phyloP scores from a whole-genome alignment of 345 rosid species.

The Litchi chinensis region DNA sequence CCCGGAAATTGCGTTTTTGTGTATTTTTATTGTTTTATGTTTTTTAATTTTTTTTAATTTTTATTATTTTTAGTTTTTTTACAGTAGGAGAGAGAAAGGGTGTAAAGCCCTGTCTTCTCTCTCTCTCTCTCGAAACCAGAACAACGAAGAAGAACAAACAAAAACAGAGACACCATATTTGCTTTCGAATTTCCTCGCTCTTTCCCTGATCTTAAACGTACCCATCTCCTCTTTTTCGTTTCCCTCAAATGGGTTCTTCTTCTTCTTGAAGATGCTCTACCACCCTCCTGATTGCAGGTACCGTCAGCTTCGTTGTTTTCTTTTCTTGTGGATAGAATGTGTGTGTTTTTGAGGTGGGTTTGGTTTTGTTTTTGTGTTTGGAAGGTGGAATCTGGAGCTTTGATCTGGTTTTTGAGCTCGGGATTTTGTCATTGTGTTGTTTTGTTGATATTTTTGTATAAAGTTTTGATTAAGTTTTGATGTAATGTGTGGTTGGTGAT shows the following conservation, averaged over 20 bases:
- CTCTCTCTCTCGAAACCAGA: conserved; percentile 14
- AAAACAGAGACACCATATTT: background rate
- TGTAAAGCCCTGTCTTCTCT: conserved; percentile 40
- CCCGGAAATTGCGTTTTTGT: conserved; percentile 51
- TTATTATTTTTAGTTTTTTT: background rate
- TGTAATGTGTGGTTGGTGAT: too few relatives aligned
- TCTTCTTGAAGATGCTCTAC: conserved; percentile 21
- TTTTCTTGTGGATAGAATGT: background rate
- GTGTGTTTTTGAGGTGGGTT: conserved; percentile 20
- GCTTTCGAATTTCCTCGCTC: conserved; percentile 17
- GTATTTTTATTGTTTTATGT: conserved; percentile 44
- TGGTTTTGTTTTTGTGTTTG: background rate
- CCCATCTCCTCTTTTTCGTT: background rate
- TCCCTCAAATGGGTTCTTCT: conserved; percentile 34
- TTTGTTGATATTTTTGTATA: background rate
- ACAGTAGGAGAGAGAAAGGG: conserved; percentile 26
- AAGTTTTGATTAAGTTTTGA: too few relatives aligned
- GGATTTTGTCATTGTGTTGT: background rate
- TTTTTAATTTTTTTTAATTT: conserved; percentile 37
- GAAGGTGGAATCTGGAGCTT: conserved; percentile 9
- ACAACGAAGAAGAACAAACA: background rate
- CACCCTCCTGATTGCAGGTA: conserved; percentile 35
- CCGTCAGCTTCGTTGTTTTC: background rate
- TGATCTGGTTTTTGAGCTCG: conserved; percentile 24
- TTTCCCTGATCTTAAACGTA: conserved; percentile 49